Base-by-base conservation (phyloP, 1,139 yeast genomes). In the Pichia kudriavzevii region DNA sequence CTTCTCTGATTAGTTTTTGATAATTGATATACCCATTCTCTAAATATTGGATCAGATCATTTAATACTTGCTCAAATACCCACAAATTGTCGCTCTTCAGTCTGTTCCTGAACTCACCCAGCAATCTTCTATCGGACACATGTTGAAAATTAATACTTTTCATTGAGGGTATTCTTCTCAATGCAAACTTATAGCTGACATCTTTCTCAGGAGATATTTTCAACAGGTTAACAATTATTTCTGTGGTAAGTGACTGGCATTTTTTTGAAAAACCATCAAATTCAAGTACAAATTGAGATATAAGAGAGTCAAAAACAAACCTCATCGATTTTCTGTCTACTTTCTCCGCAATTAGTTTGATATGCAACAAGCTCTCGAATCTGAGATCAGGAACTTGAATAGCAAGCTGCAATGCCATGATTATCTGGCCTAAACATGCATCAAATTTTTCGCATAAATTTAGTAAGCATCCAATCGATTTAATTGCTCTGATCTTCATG, bases 341-440 rank as follows among this genome's bases (percentile, higher is more conserved):
- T 11, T 63, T 66, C 15, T 64, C 63, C 16, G 73, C 74, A 40
- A 81, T 64, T 17, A 59, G 64, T 47, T 63, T 64, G 80, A 95
- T 80, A 37, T 94, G 80, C 29, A 67, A 63, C 35, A 91, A 60
- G 0, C 93, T 76, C 24, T 71, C 69, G 14, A 63, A 63, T 43
- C 80, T 79, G 18, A 87, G 67, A 21, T 73, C 76, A 0, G 68
- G 60, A 16, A 69, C 70, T 26, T 79, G 88, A 22, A 88, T 59
- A 0, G 93, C 80, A 0, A 91, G 76, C 51, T 87, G 96, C 14
- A 93, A 61, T 48, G 94, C 82, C 1, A 94, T 81, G 39, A 87
- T 79, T 5, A 93, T 72, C 53, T 91, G 98, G 0, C 96, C 95
- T 23, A 88, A 62, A 0, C 94, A 91, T 4, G 85, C 72, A 3